Evolutionary conservation across 305 asterid species (phyloP), one percentile per base, ranked within the genome.

Genomic region (Fraxinus albicans): DNA sequence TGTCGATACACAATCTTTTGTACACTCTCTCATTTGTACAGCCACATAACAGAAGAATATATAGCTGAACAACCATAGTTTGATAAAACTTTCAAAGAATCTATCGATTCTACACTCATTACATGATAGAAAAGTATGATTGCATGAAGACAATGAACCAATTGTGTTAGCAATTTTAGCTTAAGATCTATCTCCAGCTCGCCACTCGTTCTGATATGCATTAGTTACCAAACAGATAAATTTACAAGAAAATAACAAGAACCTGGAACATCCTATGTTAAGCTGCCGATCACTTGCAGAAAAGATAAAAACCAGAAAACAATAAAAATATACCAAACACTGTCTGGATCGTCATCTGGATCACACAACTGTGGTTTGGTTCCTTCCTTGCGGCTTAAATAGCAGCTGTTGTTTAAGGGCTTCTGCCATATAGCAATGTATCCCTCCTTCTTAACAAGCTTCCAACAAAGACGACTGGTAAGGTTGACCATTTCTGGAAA

Each of bases 341-440:
- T 87, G 83, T 95, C 98, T 2, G 99, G 99, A 83, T 95, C 94
- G 80, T 95, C 95, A 87, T 91, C 86, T 79, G 87, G 93, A 77
- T 91, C 97, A 90, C 99, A 95, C 60, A 95, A 78, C 44, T 97
- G 95, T 53, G 99, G 98, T 40, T 33, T 80, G 77, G 94, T 78
- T 86, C 97, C 97, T 73, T 89, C 94, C 84, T 80, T 85, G 12
- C 95, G 99, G 89, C 84, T 90, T 84, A 92, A 77, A 82, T 95
- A 95, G 86, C 99, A 95, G 90, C 91, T 92, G 86, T 95, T 95
- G 83, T 91, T 92, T 34, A 89, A 85, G 34, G 99, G 98, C 87
- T 95, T 95, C 90, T 93, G 95, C 99, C 99, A 95, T 86, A 95
- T 90, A 29, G 99, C 99, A 63, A 95, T 88, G 79, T 95, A 94